Conservation (phyloP, 2,329 filamentous ascomycete species). For the Aureobasidium pullulans region DNA sequence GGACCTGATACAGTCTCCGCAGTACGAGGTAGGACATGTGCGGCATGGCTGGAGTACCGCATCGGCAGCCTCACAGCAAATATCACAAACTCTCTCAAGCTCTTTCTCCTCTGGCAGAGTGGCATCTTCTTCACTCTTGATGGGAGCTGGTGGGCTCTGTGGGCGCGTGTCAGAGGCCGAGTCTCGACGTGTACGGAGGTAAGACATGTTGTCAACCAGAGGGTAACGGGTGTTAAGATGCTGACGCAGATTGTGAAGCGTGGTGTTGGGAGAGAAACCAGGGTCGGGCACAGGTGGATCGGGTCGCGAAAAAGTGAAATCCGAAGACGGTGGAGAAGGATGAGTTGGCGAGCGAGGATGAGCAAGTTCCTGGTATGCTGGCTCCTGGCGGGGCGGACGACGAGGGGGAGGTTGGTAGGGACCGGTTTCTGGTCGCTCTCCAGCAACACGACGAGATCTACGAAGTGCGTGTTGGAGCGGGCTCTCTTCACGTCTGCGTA, state of each 20-base stretch:
- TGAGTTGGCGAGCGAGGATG: background rate
- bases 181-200: background rate
- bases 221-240: background rate
- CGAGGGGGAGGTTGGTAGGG: slow-evolving; percentile 3
- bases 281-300: slow-evolving; percentile 6
- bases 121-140: background rate
- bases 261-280: background rate
- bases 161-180: background rate
- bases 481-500: background rate
- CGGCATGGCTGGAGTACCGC: slow-evolving; percentile 27
- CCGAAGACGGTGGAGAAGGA: slow-evolving; percentile 5
- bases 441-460: slow-evolving; percentile 9
- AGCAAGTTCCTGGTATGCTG: background rate
- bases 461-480: background rate
- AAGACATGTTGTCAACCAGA: background rate
- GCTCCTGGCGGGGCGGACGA: background rate
- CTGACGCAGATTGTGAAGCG: background rate
- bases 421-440: slow-evolving; percentile 1
- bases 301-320: slow-evolving; percentile 4
- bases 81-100: slow-evolving; percentile 18
- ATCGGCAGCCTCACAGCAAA: slow-evolving; percentile 20
- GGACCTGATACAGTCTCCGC: slow-evolving; percentile 30
- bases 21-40: slow-evolving; percentile 27
- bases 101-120: background rate
- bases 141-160: background rate